These are phyloP conservation scores for Ascoidea rubescens DNA, from an alignment of 805 yeast species.

Conservation along the genomic window DNA sequence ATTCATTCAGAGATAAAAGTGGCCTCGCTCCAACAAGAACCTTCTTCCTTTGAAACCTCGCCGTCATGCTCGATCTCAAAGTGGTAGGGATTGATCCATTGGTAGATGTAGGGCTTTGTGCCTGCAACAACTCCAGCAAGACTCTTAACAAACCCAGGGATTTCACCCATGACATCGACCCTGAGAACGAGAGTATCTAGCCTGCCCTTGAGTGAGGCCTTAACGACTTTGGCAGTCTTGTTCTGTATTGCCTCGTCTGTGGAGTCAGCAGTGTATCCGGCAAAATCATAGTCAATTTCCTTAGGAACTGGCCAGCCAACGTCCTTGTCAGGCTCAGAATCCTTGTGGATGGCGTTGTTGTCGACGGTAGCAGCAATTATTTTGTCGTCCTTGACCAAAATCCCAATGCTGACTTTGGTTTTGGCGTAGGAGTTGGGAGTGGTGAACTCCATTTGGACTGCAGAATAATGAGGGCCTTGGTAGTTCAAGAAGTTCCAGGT, in stretches of 20 bases:
- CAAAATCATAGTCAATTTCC: slow-evolving; percentile 42
- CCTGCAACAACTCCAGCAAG: slow-evolving; percentile 93
- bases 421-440: slow-evolving; percentile 85
- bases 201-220: slow-evolving; percentile 43
- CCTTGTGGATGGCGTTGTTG: slow-evolving; percentile 48
- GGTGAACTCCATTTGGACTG: slow-evolving; percentile 86
- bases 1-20: slow-evolving; percentile 46
- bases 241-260: slow-evolving; percentile 27
- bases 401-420: slow-evolving; percentile 70
- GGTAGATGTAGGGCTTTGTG: slow-evolving; percentile 92
- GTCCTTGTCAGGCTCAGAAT: slow-evolving; percentile 42
- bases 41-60: slow-evolving; percentile 33
- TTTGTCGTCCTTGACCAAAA: slow-evolving; percentile 50
- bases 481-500: slow-evolving; percentile 90
- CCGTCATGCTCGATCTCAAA: slow-evolving; percentile 31
- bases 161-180: slow-evolving; percentile 95
- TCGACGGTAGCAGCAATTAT: slow-evolving; percentile 52
- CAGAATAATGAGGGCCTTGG: slow-evolving; percentile 63
- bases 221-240: slow-evolving; percentile 22
- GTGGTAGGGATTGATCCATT: slow-evolving; percentile 56
- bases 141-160: slow-evolving; percentile 86
- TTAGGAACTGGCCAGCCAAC: slow-evolving; percentile 90
- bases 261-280: slow-evolving; percentile 32
- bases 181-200: slow-evolving; percentile 62
- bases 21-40: slow-evolving; percentile 64